Evolutionary conservation across 1,139 yeast species (phyloP), one percentile per base, ranked within the genome.

Genomic region (Komagataea norvegica): DNA sequence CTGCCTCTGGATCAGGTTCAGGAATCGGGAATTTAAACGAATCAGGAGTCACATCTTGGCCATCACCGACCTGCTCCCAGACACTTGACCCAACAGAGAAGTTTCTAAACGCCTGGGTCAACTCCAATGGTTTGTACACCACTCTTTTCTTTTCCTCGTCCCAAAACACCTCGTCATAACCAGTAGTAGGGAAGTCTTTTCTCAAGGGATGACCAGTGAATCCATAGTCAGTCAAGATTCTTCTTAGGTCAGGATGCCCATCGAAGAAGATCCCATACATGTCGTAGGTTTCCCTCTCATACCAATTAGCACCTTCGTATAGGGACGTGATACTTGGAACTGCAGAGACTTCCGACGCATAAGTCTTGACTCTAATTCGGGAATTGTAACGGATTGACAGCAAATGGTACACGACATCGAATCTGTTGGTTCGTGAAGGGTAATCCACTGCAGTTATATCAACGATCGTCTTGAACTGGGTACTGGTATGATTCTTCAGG

Each of bases 31-130:
- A 75, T 62, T 80, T 81, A 71, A 85, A 85, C 17, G 76, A 64
- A 46, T 80, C 89, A 9, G 95, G 95, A 25, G 93, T 77, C 52
- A 72, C 77, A 60, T 86, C 95, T 50, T 77, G 71, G 56, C 95
- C 95, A 33, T 80, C 84, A 45, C 95, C 95, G 51, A 84, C 91
- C 52, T 84, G 95, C 62, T 86, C 95, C 94, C 95, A 86, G 40
- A 82, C 87, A 29, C 93, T 78, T 19, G 91, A 77, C 36, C 95
- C 95, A 40, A 84, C 94, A 27, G 86, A 70, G 65, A 86, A 86
- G 68, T 85, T 82, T 72, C 95, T 79, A 77, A 87, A 86, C 21
- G 95, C 95, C 67, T 85, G 95, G 30, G 94, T 82, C 61, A 85
- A 72, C 67, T 86, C 95, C 57, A 86, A 72, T 36, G 95, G 95